Evolutionary conservation across 768 basidiomycete species (phyloP).

Genomic region (Pholiota conissans): DNA sequence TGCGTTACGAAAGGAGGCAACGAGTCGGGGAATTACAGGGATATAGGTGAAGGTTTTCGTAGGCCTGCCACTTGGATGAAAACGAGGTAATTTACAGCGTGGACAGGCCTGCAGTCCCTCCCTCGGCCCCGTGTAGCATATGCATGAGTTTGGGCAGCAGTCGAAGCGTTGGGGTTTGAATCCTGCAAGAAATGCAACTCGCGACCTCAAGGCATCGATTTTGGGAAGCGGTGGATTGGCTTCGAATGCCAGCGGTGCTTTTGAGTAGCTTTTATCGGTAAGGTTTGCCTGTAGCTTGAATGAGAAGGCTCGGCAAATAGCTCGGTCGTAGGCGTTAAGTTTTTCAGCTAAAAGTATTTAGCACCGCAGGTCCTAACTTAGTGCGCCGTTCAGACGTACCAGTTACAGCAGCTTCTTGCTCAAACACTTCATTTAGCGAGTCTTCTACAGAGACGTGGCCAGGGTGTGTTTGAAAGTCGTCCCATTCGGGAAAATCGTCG

Average conservation of each 20-base stretch:
- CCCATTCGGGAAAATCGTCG: neutral
- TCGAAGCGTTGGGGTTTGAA: conserved; percentile 27
- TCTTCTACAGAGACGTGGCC: too few relatives aligned
- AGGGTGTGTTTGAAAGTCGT: neutral
- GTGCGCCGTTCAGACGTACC: neutral
- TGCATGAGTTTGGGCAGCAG: conserved; percentile 23
- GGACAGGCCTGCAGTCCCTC: conserved; percentile 25
- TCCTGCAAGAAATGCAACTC: conserved; percentile 26
- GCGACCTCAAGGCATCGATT: conserved; percentile 5
- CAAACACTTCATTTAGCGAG: neutral
- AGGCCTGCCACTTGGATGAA: conserved; percentile 18
- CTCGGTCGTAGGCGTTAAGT: too few relatives aligned
- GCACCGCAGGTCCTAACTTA: neutral
- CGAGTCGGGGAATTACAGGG: conserved; percentile 27
- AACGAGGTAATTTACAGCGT: conserved; percentile 24
- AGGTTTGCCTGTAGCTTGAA: conserved; percentile 14
- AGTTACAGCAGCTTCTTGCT: neutral
- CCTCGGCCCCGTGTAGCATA: conserved; percentile 21
- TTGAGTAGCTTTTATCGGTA: conserved; percentile 15
- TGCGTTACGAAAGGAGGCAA: conserved; percentile 20
- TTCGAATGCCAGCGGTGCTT: conserved; percentile 12
- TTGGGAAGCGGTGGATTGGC: conserved; percentile 17
- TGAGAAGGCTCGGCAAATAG: too few relatives aligned
- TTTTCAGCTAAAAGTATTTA: conserved; percentile 20
- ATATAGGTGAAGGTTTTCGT: conserved; percentile 33